A percentile compares a stretch with the other conserved stretches of the same genome.
These are phyloP conservation scores for Lycium barbarum DNA, from an alignment of 257 asterid genomes.

Conservation along the genomic window DNA sequence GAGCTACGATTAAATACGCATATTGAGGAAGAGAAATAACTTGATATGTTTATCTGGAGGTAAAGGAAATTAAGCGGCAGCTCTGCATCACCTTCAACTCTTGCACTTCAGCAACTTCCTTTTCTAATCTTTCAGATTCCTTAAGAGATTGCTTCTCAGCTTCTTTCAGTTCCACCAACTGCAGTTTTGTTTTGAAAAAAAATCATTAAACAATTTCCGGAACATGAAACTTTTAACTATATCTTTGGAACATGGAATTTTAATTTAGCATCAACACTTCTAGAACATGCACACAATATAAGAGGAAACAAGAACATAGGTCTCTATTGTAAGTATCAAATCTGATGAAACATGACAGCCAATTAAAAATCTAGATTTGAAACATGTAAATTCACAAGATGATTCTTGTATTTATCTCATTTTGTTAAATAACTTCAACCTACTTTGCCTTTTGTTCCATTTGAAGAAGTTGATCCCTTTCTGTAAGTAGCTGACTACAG, in stretches of 20 bases:
- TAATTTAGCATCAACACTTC: neutral
- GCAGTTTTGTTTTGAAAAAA: conserved; percentile 35
- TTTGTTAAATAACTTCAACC: neutral
- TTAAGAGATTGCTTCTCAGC: conserved; percentile 77
- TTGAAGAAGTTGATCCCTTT: neutral
- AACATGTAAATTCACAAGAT: neutral
- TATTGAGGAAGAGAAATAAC: neutral
- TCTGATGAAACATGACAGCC: neutral
- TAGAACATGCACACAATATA: neutral
- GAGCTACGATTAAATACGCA: neutral
- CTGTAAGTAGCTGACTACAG: neutral
- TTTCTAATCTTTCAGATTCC: conserved; percentile 87
- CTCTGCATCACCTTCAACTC: conserved; percentile 68
- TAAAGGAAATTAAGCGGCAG: neutral
- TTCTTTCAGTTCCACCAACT: conserved; percentile 94
- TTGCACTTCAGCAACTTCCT: conserved; percentile 86
- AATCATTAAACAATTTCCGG: conserved; percentile 3
- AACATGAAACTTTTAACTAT: neutral
- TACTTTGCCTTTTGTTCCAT: neutral
- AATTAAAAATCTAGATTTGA: neutral
- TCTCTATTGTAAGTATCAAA: neutral
- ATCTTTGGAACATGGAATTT: neutral
- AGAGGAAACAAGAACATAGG: neutral
- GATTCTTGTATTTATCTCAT: neutral
- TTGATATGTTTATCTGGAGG: neutral